Evolutionary conservation across 768 basidiomycete species (phyloP), one percentile per base, ranked within the genome.

Genomic region (Hortiboletus flavorubellus): DNA sequence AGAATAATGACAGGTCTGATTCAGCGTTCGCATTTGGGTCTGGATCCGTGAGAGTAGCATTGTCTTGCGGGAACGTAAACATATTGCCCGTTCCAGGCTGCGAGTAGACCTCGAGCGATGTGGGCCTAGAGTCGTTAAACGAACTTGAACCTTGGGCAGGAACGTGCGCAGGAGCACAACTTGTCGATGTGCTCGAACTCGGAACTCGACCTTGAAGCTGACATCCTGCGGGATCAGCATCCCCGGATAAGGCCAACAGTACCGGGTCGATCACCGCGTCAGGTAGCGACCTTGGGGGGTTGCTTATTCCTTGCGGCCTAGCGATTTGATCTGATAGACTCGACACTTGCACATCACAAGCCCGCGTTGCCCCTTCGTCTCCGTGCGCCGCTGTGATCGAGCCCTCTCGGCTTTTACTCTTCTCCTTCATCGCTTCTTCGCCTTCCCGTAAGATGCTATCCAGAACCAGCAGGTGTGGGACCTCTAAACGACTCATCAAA

Each of bases 391-490:
- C 50, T 7, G 43, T 30, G 38, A 56, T 38, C 1, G 58, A 61
- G 5, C 21, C 48, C 26, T 59, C 64, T 35, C 56, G 56, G 9
- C 61, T 58, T 29, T 44, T 43, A n/a, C 56, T 46, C 47, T 21
- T 35, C 16, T 45, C 43, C 30, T 18, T 37, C 40, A 21, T 55
- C 40, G 53, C 60, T 40, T 72, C 68, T 30, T 67, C 73, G 3
- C 52, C 62, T 3, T 70, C 71, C 29, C 71, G 61, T 30, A 78
- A 42, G 6, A 79, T 63, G 16, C 57, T 51, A 35, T 80, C 75
- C 39, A 80, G 55, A 12, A 67, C 72, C 38, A 60, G 42, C 3
- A 80, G 57, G 43, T 71, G 71, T 0, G 59, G 48, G 1, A 49
- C 49, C 23, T 69, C 72, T 38, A 80, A 52, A n/a, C 45, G 47